phyloP scores from a whole-genome alignment of 2,329 filamentous ascomycete species.

The Colletotrichum horii region DNA sequence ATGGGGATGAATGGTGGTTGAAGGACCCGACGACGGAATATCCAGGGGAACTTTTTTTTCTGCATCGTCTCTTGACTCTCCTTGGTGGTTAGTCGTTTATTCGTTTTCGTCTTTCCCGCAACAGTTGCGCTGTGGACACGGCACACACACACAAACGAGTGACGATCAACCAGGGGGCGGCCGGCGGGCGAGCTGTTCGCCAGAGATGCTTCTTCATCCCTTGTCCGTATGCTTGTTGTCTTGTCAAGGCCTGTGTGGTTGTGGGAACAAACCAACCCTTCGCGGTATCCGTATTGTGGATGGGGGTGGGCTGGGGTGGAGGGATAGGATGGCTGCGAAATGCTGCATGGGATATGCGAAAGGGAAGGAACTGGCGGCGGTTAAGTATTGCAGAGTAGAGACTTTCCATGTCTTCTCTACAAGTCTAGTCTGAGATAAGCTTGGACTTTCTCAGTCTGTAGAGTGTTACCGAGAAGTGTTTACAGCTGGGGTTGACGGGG shows the following conservation, averaged over 20 bases:
- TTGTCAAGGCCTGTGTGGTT: constrained; percentile 8
- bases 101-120: background rate
- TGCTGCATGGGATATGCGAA: constrained; percentile 13
- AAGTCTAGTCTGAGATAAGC: background rate
- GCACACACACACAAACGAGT: background rate
- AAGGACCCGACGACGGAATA: background rate
- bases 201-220: background rate
- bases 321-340: background rate
- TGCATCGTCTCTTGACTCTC: background rate
- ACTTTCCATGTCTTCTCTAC: background rate
- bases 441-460: constrained; percentile 4
- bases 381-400: background rate
- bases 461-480: background rate
- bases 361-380: constrained; percentile 13
- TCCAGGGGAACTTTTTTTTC: background rate
- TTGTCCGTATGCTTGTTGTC: background rate
- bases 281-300: background rate
- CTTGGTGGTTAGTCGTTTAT: background rate
- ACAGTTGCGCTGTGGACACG: background rate
- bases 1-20: background rate
- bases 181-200: background rate
- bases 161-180: background rate
- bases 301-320: background rate
- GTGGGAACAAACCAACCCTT: background rate
- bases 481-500: background rate